Conservation (phyloP, 441 rosid genomes). For the Adansonia madagascariensis region DNA sequence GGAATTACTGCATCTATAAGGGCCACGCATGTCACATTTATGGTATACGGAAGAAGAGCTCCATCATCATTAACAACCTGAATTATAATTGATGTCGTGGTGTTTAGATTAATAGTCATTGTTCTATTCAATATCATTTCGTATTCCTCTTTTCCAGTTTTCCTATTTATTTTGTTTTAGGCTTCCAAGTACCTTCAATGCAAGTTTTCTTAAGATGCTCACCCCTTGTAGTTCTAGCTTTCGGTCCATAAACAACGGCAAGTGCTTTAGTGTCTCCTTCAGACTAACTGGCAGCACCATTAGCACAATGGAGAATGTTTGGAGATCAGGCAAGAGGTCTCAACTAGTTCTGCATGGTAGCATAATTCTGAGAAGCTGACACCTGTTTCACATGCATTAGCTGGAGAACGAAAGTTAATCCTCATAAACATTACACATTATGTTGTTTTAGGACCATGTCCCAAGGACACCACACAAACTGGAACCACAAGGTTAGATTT, state of each 20-base stretch:
- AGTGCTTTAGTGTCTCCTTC: conserved; percentile 80
- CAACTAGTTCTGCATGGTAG: conserved; percentile 60
- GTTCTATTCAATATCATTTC: conserved; percentile 85
- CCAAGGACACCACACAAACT: conserved; percentile 83
- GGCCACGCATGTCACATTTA: conserved; percentile 93
- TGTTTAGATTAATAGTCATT: conserved; percentile 77
- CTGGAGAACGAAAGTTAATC: conserved; percentile 62
- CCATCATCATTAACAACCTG: conserved; percentile 95
- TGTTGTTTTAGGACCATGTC: conserved; percentile 93
- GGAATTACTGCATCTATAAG: conserved; percentile 53
- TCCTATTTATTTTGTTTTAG: conserved; percentile 90
- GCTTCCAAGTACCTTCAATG: conserved; percentile 89
- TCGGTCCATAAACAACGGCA: too few species aligned
- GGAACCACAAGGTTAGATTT: conserved; percentile 66
- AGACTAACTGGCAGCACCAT: conserved; percentile 88
- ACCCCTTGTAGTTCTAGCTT: conserved; percentile 41
- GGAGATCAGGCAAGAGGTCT: conserved; percentile 77
- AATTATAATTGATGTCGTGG: conserved; percentile 77
- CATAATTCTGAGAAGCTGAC: conserved; percentile 90
- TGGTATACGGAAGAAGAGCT: conserved; percentile 85
- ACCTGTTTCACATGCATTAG: conserved; percentile 63
- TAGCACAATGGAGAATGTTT: conserved; percentile 76
- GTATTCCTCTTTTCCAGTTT: conserved; percentile 67
- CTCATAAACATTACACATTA: conserved; percentile 79
- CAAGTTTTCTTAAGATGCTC: conserved; percentile 90